Conservation (phyloP, 805 yeast species). For the Priceomyces castillae region DNA sequence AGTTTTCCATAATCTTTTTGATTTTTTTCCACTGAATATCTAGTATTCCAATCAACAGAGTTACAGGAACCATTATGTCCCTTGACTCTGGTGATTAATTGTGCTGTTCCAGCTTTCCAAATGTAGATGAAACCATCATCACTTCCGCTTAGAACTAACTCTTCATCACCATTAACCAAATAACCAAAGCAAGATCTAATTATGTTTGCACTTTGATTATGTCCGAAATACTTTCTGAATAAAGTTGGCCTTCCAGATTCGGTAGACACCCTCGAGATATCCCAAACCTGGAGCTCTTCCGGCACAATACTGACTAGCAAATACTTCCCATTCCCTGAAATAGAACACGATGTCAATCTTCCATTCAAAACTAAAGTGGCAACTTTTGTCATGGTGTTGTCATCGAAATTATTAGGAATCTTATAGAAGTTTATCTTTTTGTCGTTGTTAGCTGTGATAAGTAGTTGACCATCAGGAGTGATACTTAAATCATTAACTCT, state of each 20-base stretch:
- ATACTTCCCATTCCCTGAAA: constrained; percentile 52
- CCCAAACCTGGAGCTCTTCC: constrained; percentile 82
- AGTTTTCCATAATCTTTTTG: constrained; percentile 41
- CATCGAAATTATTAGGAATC: constrained; percentile 35
- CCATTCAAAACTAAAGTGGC: constrained; percentile 53
- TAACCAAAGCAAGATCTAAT: constrained; percentile 79
- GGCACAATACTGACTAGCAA: constrained; percentile 65
- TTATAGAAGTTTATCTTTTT: constrained; percentile 61
- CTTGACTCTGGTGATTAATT: constrained; percentile 55
- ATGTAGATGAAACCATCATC: constrained; percentile 77
- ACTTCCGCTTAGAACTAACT: constrained; percentile 73
- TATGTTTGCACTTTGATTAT: constrained; percentile 61
- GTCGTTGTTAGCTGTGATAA: constrained; percentile 66
- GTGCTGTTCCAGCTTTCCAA: constrained; percentile 75
- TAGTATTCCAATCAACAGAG: constrained; percentile 69
- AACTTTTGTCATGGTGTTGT: constrained; percentile 34
- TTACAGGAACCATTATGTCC: constrained; percentile 68
- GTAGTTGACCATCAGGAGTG: constrained; percentile 57
- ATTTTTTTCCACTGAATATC: constrained; percentile 15
- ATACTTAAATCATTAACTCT: constrained; percentile 70
- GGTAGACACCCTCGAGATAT: constrained; percentile 40
- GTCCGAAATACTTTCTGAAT: constrained; percentile 66
- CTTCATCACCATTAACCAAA: constrained; percentile 48
- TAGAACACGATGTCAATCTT: constrained; percentile 61
- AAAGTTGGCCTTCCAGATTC: constrained; percentile 41